phyloP scores from a whole-genome alignment of 2,329 filamentous ascomycete species.

The Aspergillus tamarii region DNA sequence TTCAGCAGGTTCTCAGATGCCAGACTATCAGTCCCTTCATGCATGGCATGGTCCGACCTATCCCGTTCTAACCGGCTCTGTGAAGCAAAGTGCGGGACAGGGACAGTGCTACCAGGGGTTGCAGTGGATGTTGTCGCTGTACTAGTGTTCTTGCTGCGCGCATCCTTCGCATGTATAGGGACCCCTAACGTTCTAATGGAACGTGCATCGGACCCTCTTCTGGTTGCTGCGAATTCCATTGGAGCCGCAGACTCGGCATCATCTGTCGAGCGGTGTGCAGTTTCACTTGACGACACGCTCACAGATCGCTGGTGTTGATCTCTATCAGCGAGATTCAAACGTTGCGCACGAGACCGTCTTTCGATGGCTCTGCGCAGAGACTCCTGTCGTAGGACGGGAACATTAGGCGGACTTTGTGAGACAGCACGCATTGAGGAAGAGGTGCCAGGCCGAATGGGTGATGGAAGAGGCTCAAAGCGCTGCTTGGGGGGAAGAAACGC shows the following conservation, averaged over 20 bases:
- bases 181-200: constrained; percentile 48
- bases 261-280: constrained; percentile 38
- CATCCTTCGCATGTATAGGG: constrained; percentile 51
- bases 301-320: constrained; percentile 42
- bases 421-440: constrained; percentile 52
- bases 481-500: constrained; percentile 59
- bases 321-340: constrained; percentile 40
- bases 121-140: constrained; percentile 57
- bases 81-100: constrained; percentile 58
- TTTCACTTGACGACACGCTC: constrained; percentile 51
- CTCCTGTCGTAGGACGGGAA: constrained; percentile 55
- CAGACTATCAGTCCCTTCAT: constrained; percentile 44
- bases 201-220: constrained; percentile 48
- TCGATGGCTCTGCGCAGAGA: constrained; percentile 59
- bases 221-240: constrained; percentile 29
- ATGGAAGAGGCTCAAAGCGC: constrained; percentile 41
- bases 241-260: constrained; percentile 33
- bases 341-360: constrained; percentile 52
- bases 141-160: constrained; percentile 49
- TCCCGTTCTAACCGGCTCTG: constrained; percentile 34
- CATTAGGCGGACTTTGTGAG: constrained; percentile 57
- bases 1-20: constrained; percentile 60
- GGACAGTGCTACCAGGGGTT: constrained; percentile 53
- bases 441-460: constrained; percentile 44
- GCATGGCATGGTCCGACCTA: constrained; percentile 26